Conservation (phyloP, 345 rosid species). For the Citrus inodora region DNA sequence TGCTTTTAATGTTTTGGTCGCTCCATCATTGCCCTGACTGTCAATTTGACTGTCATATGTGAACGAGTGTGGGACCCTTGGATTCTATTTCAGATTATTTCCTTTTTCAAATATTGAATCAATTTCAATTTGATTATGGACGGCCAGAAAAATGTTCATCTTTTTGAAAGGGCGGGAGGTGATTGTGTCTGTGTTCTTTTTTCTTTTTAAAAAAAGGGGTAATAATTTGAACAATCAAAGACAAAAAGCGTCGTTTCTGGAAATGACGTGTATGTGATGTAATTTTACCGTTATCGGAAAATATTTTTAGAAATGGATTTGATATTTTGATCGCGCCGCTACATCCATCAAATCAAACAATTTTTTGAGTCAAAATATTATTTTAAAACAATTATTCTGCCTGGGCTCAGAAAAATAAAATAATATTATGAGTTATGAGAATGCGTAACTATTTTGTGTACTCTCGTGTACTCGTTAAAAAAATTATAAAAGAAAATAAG, state of each 20-base stretch:
- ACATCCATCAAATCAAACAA: not conserved
- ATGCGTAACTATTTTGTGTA: no score
- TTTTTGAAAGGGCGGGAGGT: no score
- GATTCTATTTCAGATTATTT: not conserved
- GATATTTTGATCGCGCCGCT: not conserved
- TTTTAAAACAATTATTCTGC: no score
- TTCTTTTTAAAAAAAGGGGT: no score
- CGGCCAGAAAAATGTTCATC: no score
- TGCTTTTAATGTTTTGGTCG: constrained; percentile 10
- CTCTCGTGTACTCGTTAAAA: no score
- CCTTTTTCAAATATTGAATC: not conserved
- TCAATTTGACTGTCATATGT: not conserved
- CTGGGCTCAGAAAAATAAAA: no score
- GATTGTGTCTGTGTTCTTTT: no score
- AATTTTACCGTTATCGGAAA: not conserved
- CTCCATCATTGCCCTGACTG: constrained; percentile 6
- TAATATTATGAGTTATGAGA: no score
- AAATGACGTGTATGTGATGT: not conserved
- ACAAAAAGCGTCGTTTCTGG: not conserved
- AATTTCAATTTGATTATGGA: no score
- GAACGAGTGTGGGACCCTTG: not conserved
- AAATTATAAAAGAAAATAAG: no score
- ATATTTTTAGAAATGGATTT: not conserved
- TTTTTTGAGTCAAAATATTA: not conserved
- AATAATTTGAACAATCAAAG: not conserved